Evolutionary conservation across 164 flowering plant species (phyloP).

Genomic region (Sextonia rubra): DNA sequence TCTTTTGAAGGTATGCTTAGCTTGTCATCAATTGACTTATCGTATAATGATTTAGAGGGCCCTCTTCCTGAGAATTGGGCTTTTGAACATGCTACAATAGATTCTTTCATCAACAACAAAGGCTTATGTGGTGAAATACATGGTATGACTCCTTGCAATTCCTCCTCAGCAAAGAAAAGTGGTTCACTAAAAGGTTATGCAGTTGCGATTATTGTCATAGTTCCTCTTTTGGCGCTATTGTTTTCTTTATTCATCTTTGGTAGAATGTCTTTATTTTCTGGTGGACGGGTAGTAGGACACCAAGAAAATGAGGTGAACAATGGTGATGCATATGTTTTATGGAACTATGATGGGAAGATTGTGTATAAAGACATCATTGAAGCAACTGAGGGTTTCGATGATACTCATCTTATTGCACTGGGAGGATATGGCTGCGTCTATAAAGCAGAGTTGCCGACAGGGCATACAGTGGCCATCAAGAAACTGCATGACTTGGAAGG

Average conservation of each 20-base stretch:
- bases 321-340: background rate
- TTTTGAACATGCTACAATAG: constrained; percentile 2
- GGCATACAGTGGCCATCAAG: constrained; percentile 8
- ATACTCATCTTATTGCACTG: background rate
- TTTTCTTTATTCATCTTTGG: background rate
- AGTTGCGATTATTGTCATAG: background rate
- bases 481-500: background rate
- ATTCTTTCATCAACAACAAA: constrained; percentile 3
- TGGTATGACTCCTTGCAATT: constrained; percentile 1
- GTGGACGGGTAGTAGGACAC: background rate
- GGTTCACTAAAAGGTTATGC: background rate
- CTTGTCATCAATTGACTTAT: constrained; percentile 2
- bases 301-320: background rate
- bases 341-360: constrained; percentile 3
- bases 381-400: background rate
- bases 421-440: constrained; percentile 8
- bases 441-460: constrained; percentile 7
- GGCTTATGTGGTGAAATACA: constrained; percentile 8
- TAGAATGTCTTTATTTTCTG: background rate
- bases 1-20: constrained; percentile 1
- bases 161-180: background rate
- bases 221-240: constrained; percentile 1
- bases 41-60: constrained; percentile 7
- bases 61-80: background rate
- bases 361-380: constrained; percentile 4